A percentile compares a stretch with the other conserved stretches of the same genome.
Conservation (phyloP, 2,329 filamentous ascomycete genomes). For the Myriosclerotinia curreyana region DNA sequence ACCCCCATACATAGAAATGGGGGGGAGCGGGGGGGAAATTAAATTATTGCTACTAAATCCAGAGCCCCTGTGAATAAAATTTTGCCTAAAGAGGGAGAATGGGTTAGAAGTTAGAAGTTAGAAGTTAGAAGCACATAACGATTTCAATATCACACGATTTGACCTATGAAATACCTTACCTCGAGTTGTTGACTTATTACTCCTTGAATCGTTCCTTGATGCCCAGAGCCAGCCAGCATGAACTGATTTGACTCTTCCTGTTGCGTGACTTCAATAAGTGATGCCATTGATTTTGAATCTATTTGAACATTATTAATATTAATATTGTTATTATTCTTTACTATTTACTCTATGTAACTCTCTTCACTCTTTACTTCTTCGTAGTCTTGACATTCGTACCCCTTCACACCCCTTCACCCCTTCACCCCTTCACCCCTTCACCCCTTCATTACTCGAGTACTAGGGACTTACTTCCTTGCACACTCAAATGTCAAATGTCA, state of each 20-base stretch:
- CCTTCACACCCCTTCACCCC: no score
- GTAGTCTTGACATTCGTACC: neutral
- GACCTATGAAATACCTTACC: constrained; percentile 4
- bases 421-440: no score
- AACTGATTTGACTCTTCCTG: no score
- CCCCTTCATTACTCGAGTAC: no score
- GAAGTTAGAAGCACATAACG: neutral
- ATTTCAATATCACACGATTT: constrained; percentile 11
- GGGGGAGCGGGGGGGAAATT: neutral
- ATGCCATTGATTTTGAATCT: neutral
- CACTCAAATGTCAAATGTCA: neutral
- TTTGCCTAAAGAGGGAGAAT: neutral
- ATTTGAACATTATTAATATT: neutral
- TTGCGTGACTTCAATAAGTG: neutral
- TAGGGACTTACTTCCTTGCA: neutral
- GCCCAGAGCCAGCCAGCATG: no score
- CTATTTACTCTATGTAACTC: no score
- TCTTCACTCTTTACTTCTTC: no score
- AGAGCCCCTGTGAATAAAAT: neutral
- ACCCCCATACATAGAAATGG: constrained; percentile 2
- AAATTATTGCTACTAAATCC: constrained; percentile 3
- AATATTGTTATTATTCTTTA: neutral
- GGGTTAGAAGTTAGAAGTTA: no score
- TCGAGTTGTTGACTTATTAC: no score
- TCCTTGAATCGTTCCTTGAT: neutral